A percentile compares a stretch with the other conserved stretches of the same genome.
Conservation (phyloP, 352 stramenopile genomes). For the Phytophthora sojae region DNA sequence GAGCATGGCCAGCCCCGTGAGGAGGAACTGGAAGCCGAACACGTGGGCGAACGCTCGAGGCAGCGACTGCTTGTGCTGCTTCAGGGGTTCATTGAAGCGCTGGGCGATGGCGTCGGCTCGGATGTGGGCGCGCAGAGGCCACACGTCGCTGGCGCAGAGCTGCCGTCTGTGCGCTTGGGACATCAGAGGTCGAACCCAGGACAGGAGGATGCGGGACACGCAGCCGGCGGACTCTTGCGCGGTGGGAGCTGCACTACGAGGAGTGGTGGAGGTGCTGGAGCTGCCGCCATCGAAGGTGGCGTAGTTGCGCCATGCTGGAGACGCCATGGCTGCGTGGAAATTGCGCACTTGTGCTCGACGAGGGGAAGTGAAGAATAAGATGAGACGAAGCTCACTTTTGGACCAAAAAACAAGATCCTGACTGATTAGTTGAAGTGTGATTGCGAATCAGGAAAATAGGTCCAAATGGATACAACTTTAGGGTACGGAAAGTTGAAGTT, state of each 20-base stretch:
- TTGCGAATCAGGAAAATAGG: conserved; percentile 3
- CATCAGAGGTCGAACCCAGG: conserved; percentile 59
- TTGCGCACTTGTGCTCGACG: neutral
- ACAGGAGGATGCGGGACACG: conserved; percentile 45
- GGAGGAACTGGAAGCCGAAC: conserved; percentile 43
- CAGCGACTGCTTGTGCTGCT: conserved; percentile 27
- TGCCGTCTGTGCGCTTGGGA: conserved; percentile 45
- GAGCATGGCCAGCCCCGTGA: conserved; percentile 47
- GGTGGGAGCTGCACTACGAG: neutral
- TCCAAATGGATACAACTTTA: too few species aligned
- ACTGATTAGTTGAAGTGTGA: conserved; percentile 18
- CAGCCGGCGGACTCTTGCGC: conserved; percentile 33
- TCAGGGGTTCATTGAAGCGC: conserved; percentile 31
- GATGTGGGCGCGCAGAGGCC: conserved; percentile 35
- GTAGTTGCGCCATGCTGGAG: conserved; percentile 15
- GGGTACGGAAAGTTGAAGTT: too few species aligned
- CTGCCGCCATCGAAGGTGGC: conserved; percentile 11
- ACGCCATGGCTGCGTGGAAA: neutral
- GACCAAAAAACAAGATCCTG: neutral
- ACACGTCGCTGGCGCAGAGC: conserved; percentile 50
- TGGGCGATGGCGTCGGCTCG: conserved; percentile 27
- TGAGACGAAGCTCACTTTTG: neutral
- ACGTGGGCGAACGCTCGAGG: conserved; percentile 35
- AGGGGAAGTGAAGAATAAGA: conserved; percentile 22
- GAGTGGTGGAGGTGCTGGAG: neutral